phyloP scores from a whole-genome alignment of 179 eudicot species.

The Carnegiea gigantea region DNA sequence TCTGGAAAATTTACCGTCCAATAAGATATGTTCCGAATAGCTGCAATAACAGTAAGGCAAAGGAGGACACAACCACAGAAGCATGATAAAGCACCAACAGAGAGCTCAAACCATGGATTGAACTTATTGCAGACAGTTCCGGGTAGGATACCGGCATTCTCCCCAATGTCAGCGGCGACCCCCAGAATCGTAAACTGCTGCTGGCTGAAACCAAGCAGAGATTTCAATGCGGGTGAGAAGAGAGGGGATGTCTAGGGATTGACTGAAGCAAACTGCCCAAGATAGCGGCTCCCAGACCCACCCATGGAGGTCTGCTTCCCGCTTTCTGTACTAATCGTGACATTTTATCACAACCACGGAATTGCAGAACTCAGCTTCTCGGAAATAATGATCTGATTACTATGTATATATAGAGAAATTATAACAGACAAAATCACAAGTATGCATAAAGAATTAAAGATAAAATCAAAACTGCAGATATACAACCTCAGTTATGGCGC shows the following conservation, averaged over 20 bases:
- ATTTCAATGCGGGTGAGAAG: constrained; percentile 60
- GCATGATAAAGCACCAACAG: constrained; percentile 48
- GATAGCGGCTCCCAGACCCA: constrained; percentile 66
- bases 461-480: too few species aligned
- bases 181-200: constrained; percentile 74
- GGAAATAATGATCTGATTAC: too few species aligned
- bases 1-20: constrained; percentile 46
- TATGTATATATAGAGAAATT: too few species aligned
- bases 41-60: constrained; percentile 56
- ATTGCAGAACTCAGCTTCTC: too few species aligned
- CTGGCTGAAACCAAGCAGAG: constrained; percentile 69
- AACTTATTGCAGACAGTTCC: constrained; percentile 67
- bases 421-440: too few species aligned
- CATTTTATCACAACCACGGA: background rate
- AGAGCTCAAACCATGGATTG: constrained; percentile 71
- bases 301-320: constrained; percentile 83
- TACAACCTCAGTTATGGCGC: too few species aligned
- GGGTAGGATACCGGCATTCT: constrained; percentile 67
- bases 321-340: constrained; percentile 32
- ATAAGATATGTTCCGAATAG: constrained; percentile 54
- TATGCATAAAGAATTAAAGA: too few species aligned
- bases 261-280: constrained; percentile 70
- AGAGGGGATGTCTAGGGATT: constrained; percentile 65
- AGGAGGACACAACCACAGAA: constrained; percentile 67
- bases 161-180: constrained; percentile 79